A percentile compares a stretch with the other conserved stretches of the same genome.
Conservation (phyloP, 2,329 filamentous ascomycete species). For the Catunica adiposa region DNA sequence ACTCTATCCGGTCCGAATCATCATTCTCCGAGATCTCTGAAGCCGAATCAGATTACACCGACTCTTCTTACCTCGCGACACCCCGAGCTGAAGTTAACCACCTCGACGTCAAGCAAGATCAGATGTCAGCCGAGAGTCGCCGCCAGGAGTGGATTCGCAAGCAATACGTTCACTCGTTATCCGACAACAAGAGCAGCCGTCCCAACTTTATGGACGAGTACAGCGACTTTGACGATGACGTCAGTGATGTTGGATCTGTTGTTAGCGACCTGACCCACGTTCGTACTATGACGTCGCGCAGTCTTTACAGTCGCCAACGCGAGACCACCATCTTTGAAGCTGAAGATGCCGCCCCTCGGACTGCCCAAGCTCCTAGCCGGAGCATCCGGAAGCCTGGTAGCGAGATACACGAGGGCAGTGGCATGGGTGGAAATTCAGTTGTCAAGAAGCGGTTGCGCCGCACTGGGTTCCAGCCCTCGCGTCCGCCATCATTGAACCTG, state of each 20-base stretch:
- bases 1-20: slow-evolving; percentile 8
- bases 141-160: slow-evolving; percentile 14
- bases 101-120: slow-evolving; percentile 9
- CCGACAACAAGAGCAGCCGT: slow-evolving; percentile 1
- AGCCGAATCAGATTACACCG: slow-evolving; percentile 12
- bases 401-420: slow-evolving; percentile 22
- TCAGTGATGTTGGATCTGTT: slow-evolving; percentile 13
- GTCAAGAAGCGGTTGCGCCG: slow-evolving; percentile 21
- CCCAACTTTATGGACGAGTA: slow-evolving; percentile 9
- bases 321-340: slow-evolving; percentile 13
- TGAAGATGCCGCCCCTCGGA: slow-evolving; percentile 11
- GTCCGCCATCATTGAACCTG: slow-evolving; percentile 20
- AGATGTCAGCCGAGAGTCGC: slow-evolving; percentile 11
- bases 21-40: slow-evolving; percentile 12
- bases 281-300: slow-evolving; percentile 13
- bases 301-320: slow-evolving; percentile 12
- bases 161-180: slow-evolving; percentile 14
- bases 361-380: slow-evolving; percentile 6
- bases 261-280: slow-evolving; percentile 14
- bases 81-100: slow-evolving; percentile 6
- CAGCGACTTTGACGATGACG: slow-evolving; percentile 12
- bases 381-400: slow-evolving; percentile 14
- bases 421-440: slow-evolving; percentile 18
- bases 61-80: slow-evolving; percentile 11
- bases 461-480: slow-evolving; percentile 19